Conservation (phyloP, 1,139 yeast genomes). For the Pichia sp. region DNA sequence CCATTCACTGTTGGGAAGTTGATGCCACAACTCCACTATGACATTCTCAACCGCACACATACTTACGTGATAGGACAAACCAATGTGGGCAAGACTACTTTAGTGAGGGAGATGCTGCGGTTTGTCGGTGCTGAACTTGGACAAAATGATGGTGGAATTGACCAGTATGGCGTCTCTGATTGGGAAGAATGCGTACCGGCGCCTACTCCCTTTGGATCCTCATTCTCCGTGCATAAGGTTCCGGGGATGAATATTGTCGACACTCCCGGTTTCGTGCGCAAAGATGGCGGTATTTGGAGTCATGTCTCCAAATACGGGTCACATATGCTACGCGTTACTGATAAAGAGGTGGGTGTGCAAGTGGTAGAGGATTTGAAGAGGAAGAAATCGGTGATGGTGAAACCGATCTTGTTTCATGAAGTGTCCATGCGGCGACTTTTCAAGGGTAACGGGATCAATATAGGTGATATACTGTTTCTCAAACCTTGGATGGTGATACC, state of each 20-base stretch:
- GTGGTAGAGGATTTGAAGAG: too few species aligned
- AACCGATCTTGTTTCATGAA: too few species aligned
- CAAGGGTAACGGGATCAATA: slow-evolving; percentile 1
- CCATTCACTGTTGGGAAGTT: slow-evolving; percentile 5
- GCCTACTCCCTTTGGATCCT: slow-evolving; percentile 7
- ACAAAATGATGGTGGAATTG: background rate
- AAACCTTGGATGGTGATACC: slow-evolving; percentile 13
- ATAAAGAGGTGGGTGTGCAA: too few species aligned
- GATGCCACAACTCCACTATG: background rate
- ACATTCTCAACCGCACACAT: background rate
- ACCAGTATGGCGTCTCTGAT: background rate
- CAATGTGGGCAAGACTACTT: slow-evolving; percentile 15
- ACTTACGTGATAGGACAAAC: slow-evolving; percentile 16
- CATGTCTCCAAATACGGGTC: slow-evolving; percentile 6
- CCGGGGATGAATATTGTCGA: slow-evolving; percentile 13
- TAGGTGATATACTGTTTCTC: slow-evolving; percentile 5
- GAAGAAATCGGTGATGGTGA: too few species aligned
- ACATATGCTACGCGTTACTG: background rate
- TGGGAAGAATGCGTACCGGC: background rate
- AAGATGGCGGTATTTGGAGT: slow-evolving; percentile 9
- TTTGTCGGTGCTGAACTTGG: slow-evolving; percentile 1
- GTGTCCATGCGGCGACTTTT: too few species aligned
- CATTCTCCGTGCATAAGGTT: slow-evolving; percentile 6
- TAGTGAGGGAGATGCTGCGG: slow-evolving; percentile 3
- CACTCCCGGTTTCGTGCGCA: slow-evolving; percentile 14